Evolutionary conservation across 2,329 filamentous ascomycete genomes (phyloP), one percentile per base, ranked within the genome.

Genomic region (Botrytis porri): DNA sequence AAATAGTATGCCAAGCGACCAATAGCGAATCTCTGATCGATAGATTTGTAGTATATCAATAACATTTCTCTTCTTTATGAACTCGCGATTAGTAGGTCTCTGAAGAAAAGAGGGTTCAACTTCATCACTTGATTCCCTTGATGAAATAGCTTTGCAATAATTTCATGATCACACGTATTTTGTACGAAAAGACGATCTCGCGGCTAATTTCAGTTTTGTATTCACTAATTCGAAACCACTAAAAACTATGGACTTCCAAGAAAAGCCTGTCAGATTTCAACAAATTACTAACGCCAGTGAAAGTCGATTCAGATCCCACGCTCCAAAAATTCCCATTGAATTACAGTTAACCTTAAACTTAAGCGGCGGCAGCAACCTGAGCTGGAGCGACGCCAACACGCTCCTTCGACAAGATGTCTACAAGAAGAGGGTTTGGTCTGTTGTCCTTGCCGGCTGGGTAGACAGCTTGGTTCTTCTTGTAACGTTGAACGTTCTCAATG

Each of bases 321-420:
- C 54, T 69, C 66, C 66, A 45, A 32, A 41, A 22, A 20, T 54
- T 57, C 66, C 54, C 66, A 43, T 8, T 60, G 1, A 32, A 60
- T 43, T 37, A 32, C 12, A 32, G 20, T n/a, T 32, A 16, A 16
- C 5, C 48, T 54, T 35, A 62, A 70, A 57, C 66, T 69, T 51
- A 67, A 70, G 76, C 77, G 67, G 77, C 77, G 71, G 76, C 76
- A 64, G 74, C 69, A 65, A 62, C 70, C 61, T 79, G 78, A 75
- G 79, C 73, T 63, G 80, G 80, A 35, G 75, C 73, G 69, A 98
- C 96, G 79, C 94, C 96, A 70, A 99, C 94, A 80, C 96, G 92
- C 88, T 98, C 94, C 88, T 95, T 97, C 83, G 92, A 92, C 76
- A 99, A 85, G 77, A 98, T 88, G 82, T 98, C 95, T 35, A 97